Evolutionary conservation across 352 stramenopile species (phyloP), one percentile per base, ranked within the genome.

Genomic region (Halophytophthora polymorphica): DNA sequence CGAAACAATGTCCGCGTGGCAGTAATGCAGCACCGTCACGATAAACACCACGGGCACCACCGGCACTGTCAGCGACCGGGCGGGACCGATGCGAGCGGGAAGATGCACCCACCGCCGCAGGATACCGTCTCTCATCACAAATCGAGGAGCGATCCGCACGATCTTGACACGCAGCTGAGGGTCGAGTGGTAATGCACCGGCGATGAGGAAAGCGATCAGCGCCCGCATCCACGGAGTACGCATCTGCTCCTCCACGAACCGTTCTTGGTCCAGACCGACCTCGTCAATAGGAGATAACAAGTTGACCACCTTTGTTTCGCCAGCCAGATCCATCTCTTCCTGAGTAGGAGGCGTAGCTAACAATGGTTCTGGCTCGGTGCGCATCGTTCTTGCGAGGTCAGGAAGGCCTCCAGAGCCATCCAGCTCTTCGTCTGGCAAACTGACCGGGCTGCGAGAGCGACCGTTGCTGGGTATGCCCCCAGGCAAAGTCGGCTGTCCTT

Each of bases 1-100:
- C 5, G 46, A 50, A 15, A 61, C 12, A 2, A 52, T 6, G 14
- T 55, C 53, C 0, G 14, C 11, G 13, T 60, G 53, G 29, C 45
- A 60, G 38, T 36, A 52, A 19, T 54, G 38, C 11, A 61, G 34
- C 3, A 56, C 53, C 2, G 43, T 53, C 3, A 47, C 38, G 3
- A 59, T 38, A 13, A 59, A 53, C 11, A 31, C 12, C 6, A 40
- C 0, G 0, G 53, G 45, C 14, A 60, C 11, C 12, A 54, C 45
- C 1, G 45, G 45, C 6, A 60, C 45, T 5, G 13, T 45, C 7
- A 54, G 14, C 1, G 44, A 35, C 23, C 39, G 31, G 7, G 53
- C 53, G 5, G 19, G 45, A n/a, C 39, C 53, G 1, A 40, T 40
- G 12, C 29, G 39, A 10, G 38, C 45, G 0, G 17, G 45, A 6